Conservation (phyloP, 495 filamentous ascomycete genomes). For the Arthonia radiata region DNA sequence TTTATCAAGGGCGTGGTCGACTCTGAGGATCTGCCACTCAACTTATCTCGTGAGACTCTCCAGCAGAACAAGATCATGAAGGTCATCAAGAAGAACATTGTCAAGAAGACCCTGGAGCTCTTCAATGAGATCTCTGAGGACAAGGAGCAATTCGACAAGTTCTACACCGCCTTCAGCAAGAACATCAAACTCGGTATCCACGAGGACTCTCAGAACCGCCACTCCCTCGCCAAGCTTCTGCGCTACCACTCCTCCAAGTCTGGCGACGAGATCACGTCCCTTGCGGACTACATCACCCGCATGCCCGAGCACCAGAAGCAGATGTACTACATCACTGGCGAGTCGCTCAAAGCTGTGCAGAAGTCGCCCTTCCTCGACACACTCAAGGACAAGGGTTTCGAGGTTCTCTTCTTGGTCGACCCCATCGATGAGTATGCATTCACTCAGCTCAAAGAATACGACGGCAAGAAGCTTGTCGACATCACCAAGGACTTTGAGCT, state of each 20-base stretch:
- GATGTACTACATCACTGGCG: conserved; percentile 99
- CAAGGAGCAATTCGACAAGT: conserved; percentile 99
- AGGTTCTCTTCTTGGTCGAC: conserved; percentile 97
- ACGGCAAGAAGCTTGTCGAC: conserved; percentile 98
- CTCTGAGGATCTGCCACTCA: conserved; percentile 95
- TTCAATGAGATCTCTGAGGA: conserved; percentile 97
- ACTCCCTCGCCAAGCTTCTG: conserved; percentile 83
- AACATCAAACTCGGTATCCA: conserved; percentile 99
- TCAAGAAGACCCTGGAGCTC: conserved; percentile 99
- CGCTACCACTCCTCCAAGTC: conserved; percentile 98
- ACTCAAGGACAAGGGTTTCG: conserved; percentile 98
- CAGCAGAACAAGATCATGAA: conserved; percentile 99
- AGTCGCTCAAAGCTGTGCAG: conserved; percentile 90
- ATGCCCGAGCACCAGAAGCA: conserved; percentile 99
- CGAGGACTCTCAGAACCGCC: conserved; percentile 96
- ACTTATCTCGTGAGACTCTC: conserved; percentile 97
- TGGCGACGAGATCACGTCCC: conserved; percentile 81
- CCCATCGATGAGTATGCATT: conserved; percentile 99
- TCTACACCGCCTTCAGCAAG: conserved; percentile 98
- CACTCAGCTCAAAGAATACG: conserved; percentile 99
- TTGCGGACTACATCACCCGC: conserved; percentile 88
- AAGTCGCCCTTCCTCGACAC: conserved; percentile 98
- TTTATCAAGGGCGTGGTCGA: conserved; percentile 99
- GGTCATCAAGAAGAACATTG: conserved; percentile 99
- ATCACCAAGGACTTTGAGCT: conserved; percentile 99